These are phyloP conservation scores for Vitis riparia DNA, from an alignment of 164 flowering plant genomes.

Conservation along the genomic window DNA sequence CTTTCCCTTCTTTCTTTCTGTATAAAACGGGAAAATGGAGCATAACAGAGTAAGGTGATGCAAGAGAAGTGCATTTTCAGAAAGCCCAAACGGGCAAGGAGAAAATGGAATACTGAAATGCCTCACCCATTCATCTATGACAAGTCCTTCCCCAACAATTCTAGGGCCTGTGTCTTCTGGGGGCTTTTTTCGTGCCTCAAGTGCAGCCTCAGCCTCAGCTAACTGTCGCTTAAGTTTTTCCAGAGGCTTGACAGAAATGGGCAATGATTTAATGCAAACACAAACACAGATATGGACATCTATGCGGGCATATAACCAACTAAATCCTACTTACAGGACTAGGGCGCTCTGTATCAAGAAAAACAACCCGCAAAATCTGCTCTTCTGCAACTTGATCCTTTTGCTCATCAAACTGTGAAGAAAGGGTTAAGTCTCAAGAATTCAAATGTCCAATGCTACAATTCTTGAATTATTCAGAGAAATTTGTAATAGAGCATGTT, in stretches of 20 bases:
- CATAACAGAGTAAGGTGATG: background rate
- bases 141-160: conserved; percentile 44
- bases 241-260: conserved; percentile 27
- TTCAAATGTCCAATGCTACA: background rate
- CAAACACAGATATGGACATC: too few species aligned
- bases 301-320: background rate
- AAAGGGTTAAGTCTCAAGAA: background rate
- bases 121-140: conserved; percentile 56
- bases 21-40: background rate
- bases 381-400: conserved; percentile 61
- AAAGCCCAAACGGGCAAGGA: background rate
- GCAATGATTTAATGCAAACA: background rate
- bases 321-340: conserved; percentile 37
- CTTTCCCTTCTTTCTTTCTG: conserved; percentile 87
- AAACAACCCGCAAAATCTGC: conserved; percentile 54
- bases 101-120: background rate
- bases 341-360: conserved; percentile 53
- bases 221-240: conserved; percentile 41
- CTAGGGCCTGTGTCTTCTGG: conserved; percentile 39
- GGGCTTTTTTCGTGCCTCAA: conserved; percentile 43
- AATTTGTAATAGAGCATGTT: too few species aligned
- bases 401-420: conserved; percentile 60
- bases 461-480: too few species aligned
- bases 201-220: conserved; percentile 44
- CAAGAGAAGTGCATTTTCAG: background rate